Evolutionary conservation across 1,284 basidiomycete species (phyloP), one percentile per base, ranked within the genome.

Genomic region (Irpex sp.): DNA sequence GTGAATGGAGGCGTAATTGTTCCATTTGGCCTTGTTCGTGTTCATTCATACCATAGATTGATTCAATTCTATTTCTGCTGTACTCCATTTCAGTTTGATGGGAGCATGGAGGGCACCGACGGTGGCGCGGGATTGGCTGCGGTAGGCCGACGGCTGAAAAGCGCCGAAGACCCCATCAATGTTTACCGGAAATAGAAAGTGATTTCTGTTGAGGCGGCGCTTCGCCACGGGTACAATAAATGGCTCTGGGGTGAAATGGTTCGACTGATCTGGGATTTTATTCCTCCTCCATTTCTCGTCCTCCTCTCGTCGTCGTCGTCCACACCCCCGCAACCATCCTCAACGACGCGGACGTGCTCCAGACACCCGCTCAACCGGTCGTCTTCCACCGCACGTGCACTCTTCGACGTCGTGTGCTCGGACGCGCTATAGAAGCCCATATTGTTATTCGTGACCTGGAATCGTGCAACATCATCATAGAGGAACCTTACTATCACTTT

Each of bases 221-320:
- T 35, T 55, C 21, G 53, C 11, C 15, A 7, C 53, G 21, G 43
- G 43, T 51, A 51, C 50, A 51, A 51, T 51, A 51, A 46, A 19
- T 9, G 15, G 15, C 9, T 49, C 56, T 65, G 61, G 61, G 60
- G 58, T 39, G 61, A 59, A 65, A 61, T 65, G 63, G 63, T 65
- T 65, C 63, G 63, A 65, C 63, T 65, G 63, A 62, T 62, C 49
- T 59, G 53, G 53, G 53, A 61, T 65, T 62, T 62, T 59, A 57
- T 65, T 60, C 36, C 46, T 31, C 57, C 57, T 61, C 46, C 61
- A 56, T 63, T 64, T 54, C 60, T 55, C 56, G 47, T 46, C 58
- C 54, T 36, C 36, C 43, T 43, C 47, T 54, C 39, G 39, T 53
- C 61, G 21, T 58, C 53, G 60, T 56, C 46, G 46, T 58, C 39